Evolutionary conservation across 2,329 filamentous ascomycete genomes (phyloP), one percentile per base, ranked within the genome.

Genomic region (Leptographium procerum): DNA sequence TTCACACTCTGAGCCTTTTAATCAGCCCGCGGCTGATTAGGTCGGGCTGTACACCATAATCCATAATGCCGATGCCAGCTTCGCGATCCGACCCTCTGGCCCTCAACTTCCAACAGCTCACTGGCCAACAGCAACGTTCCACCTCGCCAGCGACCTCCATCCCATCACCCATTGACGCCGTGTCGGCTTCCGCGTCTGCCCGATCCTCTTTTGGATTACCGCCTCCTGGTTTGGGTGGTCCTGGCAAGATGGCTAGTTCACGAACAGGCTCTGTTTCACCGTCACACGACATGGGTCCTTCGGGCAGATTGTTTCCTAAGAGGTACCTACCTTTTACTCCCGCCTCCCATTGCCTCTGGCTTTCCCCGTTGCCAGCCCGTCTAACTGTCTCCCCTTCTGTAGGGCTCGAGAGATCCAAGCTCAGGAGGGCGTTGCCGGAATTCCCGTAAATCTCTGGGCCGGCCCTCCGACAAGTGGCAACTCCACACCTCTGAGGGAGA

Each of bases 321-420:
- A 86, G 94, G 91, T 96, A 82, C 69, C 76, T 60, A 63, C 65
- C 60, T n/a, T n/a, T n/a, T n/a, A n/a, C 60, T 62, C 64, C 47
- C 16, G 28, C 26, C 22, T 24, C 34, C 8, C 26, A 8, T 4
- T 50, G 28, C 8, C n/a, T 14, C 48, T 51, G 34, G 36, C 4
- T 19, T 53, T 54, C 29, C 40, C 33, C 28, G 54, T 22, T 52
- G 6, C 14, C 4, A 45, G 31, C 45, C 40, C 13, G 19, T 2
- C 14, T 33, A 6, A 33, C 43, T 47, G 31, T 19, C 45, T 56
- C 34, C 50, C 26, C 59, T 56, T 34, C 36, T 43, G n/a, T 40
- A 96, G 92, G 69, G 91, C 94, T 64, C 84, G 94, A 71, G 94
- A 99, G 73, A 96, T 97, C 62, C 92, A 97, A 76, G 91, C 91